Evolutionary conservation across 1,284 basidiomycete species (phyloP), one percentile per base, ranked within the genome.

Genomic region (Puccinia brachypodii): DNA sequence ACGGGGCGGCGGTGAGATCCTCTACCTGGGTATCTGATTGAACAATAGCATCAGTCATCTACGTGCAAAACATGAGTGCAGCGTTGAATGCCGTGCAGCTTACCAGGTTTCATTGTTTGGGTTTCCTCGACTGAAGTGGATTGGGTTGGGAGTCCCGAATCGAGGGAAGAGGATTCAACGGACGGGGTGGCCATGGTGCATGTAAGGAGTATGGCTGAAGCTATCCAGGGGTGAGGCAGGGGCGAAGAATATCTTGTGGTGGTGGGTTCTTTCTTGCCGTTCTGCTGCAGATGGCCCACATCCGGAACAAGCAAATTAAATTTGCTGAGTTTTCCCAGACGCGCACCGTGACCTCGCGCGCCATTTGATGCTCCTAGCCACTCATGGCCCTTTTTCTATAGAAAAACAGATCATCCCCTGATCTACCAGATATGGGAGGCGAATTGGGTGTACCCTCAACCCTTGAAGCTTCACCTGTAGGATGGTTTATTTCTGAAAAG

Each of bases 161-260:
- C 47, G 36, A 44, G 50, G 25, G 47, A 53, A 56, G 73, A 75
- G 9, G 73, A 44, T 42, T 75, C 33, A 16, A 25, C 7, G 25
- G 36, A 44, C 36, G 73, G 38, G n/a, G 56, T 28, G 38, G 73
- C 50, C 73, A 75, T 75, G 69, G 47, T 53, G 69, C 3, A 72
- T 50, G 69, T 16, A 38, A 44, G 25, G 42, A n/a, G 25, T 13
- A 33, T n/a, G 33, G 64, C 31, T 9, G 11, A 25, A 47, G 2
- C 14, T 50, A 13, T 42, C 69, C 28, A 56, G 69, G 28, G 47
- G 22, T 64, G 36, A 9, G 53, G n/a, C 53, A 16, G 8, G 40
- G 36, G 2, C 19, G 58, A 31, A 7, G 56, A 28, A 28, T 58
- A 58, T 31, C 58, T 56, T 22, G 16, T 4, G 50, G 50, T 53